phyloP scores from a whole-genome alignment of 2,329 filamentous ascomycete genomes.

The Colletotrichum limetticola region DNA sequence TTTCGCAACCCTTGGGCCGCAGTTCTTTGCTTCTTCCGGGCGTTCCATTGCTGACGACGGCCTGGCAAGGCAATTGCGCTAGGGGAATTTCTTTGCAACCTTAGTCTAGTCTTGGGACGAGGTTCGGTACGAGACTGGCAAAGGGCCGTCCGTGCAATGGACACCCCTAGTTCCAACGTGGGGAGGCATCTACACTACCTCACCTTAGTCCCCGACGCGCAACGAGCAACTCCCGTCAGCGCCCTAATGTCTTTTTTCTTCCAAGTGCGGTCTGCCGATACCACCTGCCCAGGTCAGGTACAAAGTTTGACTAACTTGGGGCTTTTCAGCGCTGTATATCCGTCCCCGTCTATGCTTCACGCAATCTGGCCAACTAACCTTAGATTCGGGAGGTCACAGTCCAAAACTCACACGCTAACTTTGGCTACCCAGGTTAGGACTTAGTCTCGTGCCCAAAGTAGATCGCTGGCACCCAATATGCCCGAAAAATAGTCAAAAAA shows the following conservation, averaged over 20 bases:
- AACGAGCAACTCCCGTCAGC: neutral
- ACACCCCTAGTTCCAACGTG: neutral
- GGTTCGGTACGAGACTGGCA: neutral
- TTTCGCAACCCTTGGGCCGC: neutral
- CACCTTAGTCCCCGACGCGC: neutral
- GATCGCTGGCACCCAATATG: slow-evolving; percentile 9
- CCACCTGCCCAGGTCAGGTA: neutral
- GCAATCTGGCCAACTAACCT: neutral
- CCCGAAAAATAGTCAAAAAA: neutral
- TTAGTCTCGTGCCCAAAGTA: slow-evolving; percentile 5
- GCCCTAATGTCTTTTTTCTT: neutral
- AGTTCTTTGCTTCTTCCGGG: slow-evolving; percentile 18
- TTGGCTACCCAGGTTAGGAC: neutral
- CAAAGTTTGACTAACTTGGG: neutral
- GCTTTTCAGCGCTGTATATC: neutral
- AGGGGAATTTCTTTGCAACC: slow-evolving; percentile 6
- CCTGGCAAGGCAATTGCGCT: slow-evolving; percentile 20
- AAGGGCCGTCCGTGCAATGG: neutral
- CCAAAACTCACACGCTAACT: neutral
- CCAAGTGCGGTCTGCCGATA: neutral
- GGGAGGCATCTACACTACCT: neutral
- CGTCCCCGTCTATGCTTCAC: neutral
- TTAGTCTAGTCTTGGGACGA: neutral
- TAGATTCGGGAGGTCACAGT: neutral
- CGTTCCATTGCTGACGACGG: slow-evolving; percentile 1